phyloP scores from a whole-genome alignment of 371 early-diverging fungal species.

The Mortierella sp. region DNA sequence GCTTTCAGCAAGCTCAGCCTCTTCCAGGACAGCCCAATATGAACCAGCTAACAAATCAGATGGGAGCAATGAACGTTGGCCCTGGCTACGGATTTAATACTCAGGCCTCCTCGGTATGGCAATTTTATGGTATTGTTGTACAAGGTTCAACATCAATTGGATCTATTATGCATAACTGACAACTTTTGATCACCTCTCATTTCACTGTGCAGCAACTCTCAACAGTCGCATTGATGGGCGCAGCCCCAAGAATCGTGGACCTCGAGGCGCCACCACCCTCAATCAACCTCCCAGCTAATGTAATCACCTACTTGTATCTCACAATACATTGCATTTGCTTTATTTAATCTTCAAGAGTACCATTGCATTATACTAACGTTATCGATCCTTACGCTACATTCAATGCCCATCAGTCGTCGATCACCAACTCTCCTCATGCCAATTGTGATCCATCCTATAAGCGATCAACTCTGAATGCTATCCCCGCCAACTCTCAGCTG shows the following conservation, averaged over 20 bases:
- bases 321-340: not conserved
- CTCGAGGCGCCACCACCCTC: conserved; percentile 53
- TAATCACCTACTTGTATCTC: conserved; percentile 26
- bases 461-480: conserved; percentile 89
- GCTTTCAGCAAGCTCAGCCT: conserved; percentile 41
- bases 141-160: not conserved
- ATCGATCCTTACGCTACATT: not conserved
- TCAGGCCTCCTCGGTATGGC: conserved; percentile 23
- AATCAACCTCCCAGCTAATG: conserved; percentile 69
- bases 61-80: conserved; percentile 51
- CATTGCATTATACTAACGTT: conserved; percentile 57
- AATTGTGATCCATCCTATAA: conserved; percentile 86
- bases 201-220: conserved; percentile 18
- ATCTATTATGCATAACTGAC: no score
- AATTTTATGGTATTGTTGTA: conserved; percentile 14
- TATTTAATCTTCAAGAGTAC: not conserved
- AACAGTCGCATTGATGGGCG: conserved; percentile 50
- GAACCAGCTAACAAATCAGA: conserved; percentile 40
- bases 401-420: conserved; percentile 63
- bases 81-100: conserved; percentile 38
- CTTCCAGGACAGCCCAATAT: conserved; percentile 36
- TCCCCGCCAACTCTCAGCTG: conserved; percentile 85
- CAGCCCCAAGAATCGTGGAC: conserved; percentile 40
- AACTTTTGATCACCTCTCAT: no score
- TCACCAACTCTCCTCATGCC: conserved; percentile 75